phyloP scores from a whole-genome alignment of 345 rosid genomes.

The Aquilaria yunnanensis region DNA sequence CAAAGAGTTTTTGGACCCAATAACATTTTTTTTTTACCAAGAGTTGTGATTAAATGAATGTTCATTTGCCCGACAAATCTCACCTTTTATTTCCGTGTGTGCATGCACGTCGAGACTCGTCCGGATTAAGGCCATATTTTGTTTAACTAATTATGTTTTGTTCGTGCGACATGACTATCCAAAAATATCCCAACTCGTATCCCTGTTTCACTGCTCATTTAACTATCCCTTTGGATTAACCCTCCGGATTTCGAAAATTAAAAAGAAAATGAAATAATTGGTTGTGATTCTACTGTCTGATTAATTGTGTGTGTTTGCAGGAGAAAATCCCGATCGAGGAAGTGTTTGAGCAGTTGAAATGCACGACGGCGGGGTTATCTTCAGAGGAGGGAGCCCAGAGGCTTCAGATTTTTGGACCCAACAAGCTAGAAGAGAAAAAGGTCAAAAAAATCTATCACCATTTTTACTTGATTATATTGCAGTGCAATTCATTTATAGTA shows the following conservation, averaged over 20 bases:
- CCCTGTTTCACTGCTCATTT: neutral
- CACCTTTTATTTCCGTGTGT: too few species aligned
- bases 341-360: conserved; percentile 79
- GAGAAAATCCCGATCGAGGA: conserved; percentile 72
- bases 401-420: conserved; percentile 75
- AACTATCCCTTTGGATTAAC: neutral
- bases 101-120: too few species aligned
- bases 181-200: too few species aligned
- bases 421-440: conserved; percentile 83
- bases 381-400: conserved; percentile 56
- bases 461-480: neutral
- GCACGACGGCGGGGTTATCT: conserved; percentile 49
- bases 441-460: conserved; percentile 11
- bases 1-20: too few species aligned
- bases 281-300: neutral
- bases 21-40: too few species aligned
- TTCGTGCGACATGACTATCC: too few species aligned
- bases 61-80: too few species aligned
- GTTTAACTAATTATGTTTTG: too few species aligned
- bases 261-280: too few species aligned
- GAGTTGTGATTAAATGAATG: too few species aligned
- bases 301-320: conserved; percentile 25
- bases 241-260: too few species aligned
- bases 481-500: neutral
- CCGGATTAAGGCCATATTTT: too few species aligned